Percentiles rank a stretch among this genome's conserved stretches.
These are phyloP conservation scores for Hypoxylon rickii DNA, from an alignment of 495 filamentous ascomycete species.

Conservation along the genomic window DNA sequence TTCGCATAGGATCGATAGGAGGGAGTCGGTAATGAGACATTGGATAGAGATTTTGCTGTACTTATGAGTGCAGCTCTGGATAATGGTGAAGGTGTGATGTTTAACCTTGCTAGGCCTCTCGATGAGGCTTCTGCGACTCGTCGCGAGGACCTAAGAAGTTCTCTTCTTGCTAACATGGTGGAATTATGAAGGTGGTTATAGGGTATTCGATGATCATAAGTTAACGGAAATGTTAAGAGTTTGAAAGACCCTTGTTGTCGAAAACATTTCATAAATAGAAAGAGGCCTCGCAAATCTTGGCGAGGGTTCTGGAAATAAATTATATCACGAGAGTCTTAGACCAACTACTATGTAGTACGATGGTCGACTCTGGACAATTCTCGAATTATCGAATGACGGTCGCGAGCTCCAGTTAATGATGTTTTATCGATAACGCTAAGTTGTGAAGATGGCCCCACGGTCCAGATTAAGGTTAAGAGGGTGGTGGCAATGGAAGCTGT, in stretches of 20 bases:
- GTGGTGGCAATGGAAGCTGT: constrained; percentile 15
- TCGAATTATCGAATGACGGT: constrained; percentile 26
- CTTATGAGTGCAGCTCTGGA: constrained; percentile 26
- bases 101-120: constrained; percentile 32
- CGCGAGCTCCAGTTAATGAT: constrained; percentile 19
- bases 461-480: background rate
- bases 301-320: constrained; percentile 7
- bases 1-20: constrained; percentile 67
- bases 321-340: constrained; percentile 30
- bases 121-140: constrained; percentile 42
- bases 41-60: constrained; percentile 16
- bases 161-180: constrained; percentile 47
- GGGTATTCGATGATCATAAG: no score
- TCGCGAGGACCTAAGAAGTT: constrained; percentile 41
- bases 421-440: constrained; percentile 20
- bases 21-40: constrained; percentile 35
- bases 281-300: constrained; percentile 2
- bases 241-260: constrained; percentile 13
- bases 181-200: background rate
- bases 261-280: constrained; percentile 11
- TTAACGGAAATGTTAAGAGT: no score
- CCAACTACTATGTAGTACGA: constrained; percentile 1
- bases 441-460: constrained; percentile 11
- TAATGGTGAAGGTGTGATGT: constrained; percentile 32
- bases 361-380: constrained; percentile 28